These are phyloP conservation scores for Penicillium canescens DNA, from an alignment of 495 filamentous ascomycete genomes.

Conservation along the genomic window DNA sequence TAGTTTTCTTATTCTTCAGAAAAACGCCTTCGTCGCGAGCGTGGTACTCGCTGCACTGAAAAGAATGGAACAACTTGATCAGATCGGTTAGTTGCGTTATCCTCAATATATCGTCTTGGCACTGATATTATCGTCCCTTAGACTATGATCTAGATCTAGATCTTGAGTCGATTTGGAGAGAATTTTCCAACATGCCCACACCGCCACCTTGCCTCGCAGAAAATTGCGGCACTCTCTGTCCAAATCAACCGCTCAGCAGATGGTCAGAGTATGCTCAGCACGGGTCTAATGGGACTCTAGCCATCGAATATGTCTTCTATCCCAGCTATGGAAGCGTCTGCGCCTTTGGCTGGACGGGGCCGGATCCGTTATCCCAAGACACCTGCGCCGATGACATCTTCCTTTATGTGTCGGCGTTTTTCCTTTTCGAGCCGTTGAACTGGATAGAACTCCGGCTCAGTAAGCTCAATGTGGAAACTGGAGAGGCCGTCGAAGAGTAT, in stretches of 20 bases:
- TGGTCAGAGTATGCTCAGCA: neutral
- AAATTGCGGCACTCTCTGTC: neutral
- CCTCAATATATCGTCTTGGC: too few relatives aligned
- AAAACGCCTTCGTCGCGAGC: too few relatives aligned
- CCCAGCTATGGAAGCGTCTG: neutral
- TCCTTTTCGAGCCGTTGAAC: neutral
- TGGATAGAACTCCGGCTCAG: conserved; percentile 11
- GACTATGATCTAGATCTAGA: neutral
- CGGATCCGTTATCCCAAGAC: conserved; percentile 1
- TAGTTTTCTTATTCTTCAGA: too few relatives aligned
- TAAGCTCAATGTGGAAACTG: neutral
- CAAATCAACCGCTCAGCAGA: neutral
- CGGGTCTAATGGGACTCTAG: neutral
- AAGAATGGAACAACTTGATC: neutral
- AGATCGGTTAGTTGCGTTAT: neutral
- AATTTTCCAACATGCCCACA: neutral
- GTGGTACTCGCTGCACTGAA: too few relatives aligned
- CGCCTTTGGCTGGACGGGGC: conserved; percentile 8
- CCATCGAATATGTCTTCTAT: neutral
- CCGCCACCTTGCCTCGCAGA: neutral
- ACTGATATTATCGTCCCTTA: too few relatives aligned
- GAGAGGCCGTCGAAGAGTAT: conserved; percentile 6
- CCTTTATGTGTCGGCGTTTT: conserved; percentile 5
- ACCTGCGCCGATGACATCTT: conserved; percentile 8
- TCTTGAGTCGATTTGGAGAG: neutral